Evolutionary conservation across 2,329 filamentous ascomycete genomes (phyloP).

Genomic region (Ilyonectria robusta): DNA sequence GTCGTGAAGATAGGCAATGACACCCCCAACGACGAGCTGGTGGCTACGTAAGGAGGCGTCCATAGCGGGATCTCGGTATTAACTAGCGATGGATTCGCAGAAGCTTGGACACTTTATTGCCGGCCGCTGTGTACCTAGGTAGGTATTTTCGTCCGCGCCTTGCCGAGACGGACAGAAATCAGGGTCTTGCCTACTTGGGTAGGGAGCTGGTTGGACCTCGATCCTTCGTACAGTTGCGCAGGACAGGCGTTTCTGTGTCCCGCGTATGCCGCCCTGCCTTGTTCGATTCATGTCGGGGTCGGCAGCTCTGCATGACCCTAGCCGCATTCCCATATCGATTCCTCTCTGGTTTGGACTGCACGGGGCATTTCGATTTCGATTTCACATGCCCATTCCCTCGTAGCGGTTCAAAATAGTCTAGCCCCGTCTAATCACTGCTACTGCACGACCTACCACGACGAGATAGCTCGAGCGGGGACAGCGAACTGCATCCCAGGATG

Average conservation of each 20-base stretch:
- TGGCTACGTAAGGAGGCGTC: neutral
- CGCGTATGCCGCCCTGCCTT: constrained; percentile 5
- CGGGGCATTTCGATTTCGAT: neutral
- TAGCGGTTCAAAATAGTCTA: neutral
- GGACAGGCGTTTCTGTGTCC: too few relatives aligned
- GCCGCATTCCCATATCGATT: neutral
- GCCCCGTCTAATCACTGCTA: neutral
- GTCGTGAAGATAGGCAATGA: constrained; percentile 10
- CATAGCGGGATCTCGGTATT: constrained; percentile 1
- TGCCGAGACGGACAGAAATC: constrained; percentile 1
- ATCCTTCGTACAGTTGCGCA: neutral
- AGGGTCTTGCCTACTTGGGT: constrained; percentile 22
- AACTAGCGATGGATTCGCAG: neutral
- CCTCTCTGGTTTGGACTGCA: neutral
- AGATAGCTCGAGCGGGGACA: constrained; percentile 12
- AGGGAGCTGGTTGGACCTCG: neutral
- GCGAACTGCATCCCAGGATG: constrained; percentile 19
- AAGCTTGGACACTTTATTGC: neutral
- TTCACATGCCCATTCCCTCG: neutral
- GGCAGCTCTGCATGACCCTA: neutral
- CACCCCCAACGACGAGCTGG: neutral
- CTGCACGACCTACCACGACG: neutral
- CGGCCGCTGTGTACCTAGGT: too few relatives aligned
- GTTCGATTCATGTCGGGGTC: neutral
- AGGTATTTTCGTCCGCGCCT: neutral